A percentile compares a stretch with the other conserved stretches of the same genome.
phyloP scores from a whole-genome alignment of 2,329 filamentous ascomycete species.

The Microsporum audouinii region DNA sequence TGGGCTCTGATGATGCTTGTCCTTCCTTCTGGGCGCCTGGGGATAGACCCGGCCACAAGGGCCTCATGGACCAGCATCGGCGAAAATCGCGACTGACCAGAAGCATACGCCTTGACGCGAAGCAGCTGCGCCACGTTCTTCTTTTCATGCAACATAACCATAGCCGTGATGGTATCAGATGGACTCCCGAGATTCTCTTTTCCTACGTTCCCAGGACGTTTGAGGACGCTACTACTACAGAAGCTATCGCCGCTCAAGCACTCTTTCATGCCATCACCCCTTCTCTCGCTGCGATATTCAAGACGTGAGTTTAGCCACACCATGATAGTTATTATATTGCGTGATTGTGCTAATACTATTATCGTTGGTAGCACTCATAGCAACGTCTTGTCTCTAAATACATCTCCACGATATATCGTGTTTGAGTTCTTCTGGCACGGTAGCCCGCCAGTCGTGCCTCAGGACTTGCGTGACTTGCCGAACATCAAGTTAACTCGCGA shows the following conservation, averaged over 20 bases:
- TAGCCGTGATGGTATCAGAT: not conserved
- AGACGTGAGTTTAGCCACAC: not conserved
- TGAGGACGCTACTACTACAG: not conserved
- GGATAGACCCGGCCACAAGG: not conserved
- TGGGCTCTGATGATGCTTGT: not conserved
- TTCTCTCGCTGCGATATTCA: not conserved
- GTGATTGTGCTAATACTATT: not conserved
- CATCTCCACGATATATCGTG: not conserved
- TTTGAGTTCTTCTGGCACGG: not conserved
- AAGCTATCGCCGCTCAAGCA: not conserved
- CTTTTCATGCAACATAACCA: not conserved
- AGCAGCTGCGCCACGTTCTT: not conserved
- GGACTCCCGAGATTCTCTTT: not conserved
- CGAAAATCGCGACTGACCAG: not conserved
- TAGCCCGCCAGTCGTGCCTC: not conserved
- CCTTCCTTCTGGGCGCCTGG: slow-evolving; percentile 7
- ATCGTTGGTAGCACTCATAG: not conserved
- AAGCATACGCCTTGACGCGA: not conserved
- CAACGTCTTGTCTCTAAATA: not conserved
- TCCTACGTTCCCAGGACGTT: not conserved
- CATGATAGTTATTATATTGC: no score
- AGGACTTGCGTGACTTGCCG: not conserved
- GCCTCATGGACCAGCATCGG: not conserved
- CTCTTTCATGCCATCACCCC: not conserved
- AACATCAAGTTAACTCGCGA: not conserved